These are phyloP conservation scores for Xylaria sp. DNA, from an alignment of 2,329 filamentous ascomycete genomes.

Conservation along the genomic window DNA sequence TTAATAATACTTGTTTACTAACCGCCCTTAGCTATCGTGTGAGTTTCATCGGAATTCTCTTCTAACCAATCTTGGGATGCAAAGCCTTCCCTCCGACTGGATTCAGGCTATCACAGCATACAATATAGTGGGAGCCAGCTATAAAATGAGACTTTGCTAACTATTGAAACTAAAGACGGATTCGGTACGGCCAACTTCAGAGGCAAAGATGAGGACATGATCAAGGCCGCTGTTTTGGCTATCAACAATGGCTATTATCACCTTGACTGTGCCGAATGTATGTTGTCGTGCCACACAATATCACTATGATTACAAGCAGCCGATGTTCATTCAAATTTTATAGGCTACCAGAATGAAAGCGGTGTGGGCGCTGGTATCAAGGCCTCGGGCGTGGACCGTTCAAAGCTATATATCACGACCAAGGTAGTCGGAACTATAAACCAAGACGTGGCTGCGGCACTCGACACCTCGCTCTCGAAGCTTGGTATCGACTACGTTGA, in stretches of 20 bases:
- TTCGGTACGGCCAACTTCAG: constrained; percentile 74
- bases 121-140: neutral
- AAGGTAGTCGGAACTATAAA: constrained; percentile 59
- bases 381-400: constrained; percentile 68
- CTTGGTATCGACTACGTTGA: constrained; percentile 76
- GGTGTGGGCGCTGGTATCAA: constrained; percentile 78
- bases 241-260: constrained; percentile 74
- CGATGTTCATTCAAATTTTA: neutral
- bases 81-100: neutral
- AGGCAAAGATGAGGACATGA: constrained; percentile 65
- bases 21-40: constrained; percentile 63
- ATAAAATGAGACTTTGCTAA: neutral
- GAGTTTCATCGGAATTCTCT: neutral
- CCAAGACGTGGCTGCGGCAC: constrained; percentile 48
- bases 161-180: constrained; percentile 55
- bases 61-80: neutral
- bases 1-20: constrained; percentile 5
- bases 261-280: constrained; percentile 76
- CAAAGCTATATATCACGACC: constrained; percentile 73
- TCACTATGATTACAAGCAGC: neutral
- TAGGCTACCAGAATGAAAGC: constrained; percentile 69
- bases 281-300: constrained; percentile 12
- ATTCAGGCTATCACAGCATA: neutral
- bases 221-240: constrained; percentile 64
- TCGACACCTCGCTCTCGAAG: constrained; percentile 49